Evolutionary conservation across 148 eudicot species (phyloP).

Genomic region (Silene conica): DNA sequence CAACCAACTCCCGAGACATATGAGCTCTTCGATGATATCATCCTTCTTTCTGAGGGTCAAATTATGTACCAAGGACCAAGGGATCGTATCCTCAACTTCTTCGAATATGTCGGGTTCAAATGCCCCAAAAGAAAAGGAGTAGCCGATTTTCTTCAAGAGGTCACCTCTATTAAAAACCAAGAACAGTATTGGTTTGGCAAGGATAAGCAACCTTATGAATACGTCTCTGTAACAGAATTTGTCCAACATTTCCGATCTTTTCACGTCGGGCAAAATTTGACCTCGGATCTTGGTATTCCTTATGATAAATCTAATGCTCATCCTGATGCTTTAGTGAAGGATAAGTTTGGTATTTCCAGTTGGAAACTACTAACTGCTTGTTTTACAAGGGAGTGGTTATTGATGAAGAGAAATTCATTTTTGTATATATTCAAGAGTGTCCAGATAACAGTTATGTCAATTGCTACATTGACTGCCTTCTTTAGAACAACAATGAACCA

Average conservation of each 20-base stretch:
- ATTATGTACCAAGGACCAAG: slow-evolving; percentile 77
- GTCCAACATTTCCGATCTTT: slow-evolving; percentile 46
- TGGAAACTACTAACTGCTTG: slow-evolving; percentile 58
- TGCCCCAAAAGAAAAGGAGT: slow-evolving; percentile 80
- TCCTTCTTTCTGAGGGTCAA: slow-evolving; percentile 72
- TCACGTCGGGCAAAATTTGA: slow-evolving; percentile 40
- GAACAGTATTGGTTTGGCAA: slow-evolving; percentile 61
- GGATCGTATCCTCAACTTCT: slow-evolving; percentile 52
- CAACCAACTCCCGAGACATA: slow-evolving; percentile 81
- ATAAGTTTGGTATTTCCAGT: slow-evolving; percentile 59
- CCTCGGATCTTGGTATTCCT: slow-evolving; percentile 44
- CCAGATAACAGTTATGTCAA: slow-evolving; percentile 68
- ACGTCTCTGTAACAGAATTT: slow-evolving; percentile 48
- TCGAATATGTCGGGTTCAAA: slow-evolving; percentile 57
- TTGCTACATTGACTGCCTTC: slow-evolving; percentile 51
- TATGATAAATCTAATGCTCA: slow-evolving; percentile 57
- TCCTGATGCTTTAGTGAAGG: slow-evolving; percentile 52
- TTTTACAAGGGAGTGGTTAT: slow-evolving; percentile 68
- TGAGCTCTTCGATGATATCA: slow-evolving; percentile 66
- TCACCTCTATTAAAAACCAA: slow-evolving; percentile 76
- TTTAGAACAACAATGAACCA: slow-evolving; percentile 62
- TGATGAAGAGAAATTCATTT: slow-evolving; percentile 62
- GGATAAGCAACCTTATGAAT: slow-evolving; percentile 37
- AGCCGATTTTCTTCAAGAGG: slow-evolving; percentile 86
- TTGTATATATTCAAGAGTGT: slow-evolving; percentile 60